Conservation (phyloP, 1,284 basidiomycete genomes). For the Cutaneotrichosporon cutaneum region DNA sequence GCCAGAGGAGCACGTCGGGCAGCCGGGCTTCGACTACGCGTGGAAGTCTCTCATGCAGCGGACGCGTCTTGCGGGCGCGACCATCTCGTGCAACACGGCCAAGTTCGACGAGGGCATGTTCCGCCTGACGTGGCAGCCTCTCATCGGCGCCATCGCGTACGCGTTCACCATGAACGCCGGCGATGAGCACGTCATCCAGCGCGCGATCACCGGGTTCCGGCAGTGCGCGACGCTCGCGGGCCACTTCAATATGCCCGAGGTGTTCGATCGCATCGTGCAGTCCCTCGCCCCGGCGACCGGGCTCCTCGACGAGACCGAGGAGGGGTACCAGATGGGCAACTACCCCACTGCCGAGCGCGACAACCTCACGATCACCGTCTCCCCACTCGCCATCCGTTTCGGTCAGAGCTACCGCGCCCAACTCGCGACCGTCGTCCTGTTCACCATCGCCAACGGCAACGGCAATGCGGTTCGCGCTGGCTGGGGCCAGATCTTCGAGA, state of each 20-base stretch:
- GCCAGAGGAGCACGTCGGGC: constrained; percentile 96
- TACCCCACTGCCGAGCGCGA: constrained; percentile 93
- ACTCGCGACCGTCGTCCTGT: constrained; percentile 92
- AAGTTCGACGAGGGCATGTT: constrained; percentile 92
- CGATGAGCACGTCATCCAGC: constrained; percentile 94
- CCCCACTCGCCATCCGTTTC: constrained; percentile 86
- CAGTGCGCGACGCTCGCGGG: constrained; percentile 94
- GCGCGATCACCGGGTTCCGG: constrained; percentile 89
- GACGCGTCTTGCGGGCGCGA: constrained; percentile 71
- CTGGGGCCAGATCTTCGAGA: constrained; percentile 95
- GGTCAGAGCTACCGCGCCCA: constrained; percentile 95
- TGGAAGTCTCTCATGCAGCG: constrained; percentile 94
- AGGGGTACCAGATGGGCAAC: constrained; percentile 68
- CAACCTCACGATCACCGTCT: constrained; percentile 82
- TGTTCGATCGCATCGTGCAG: constrained; percentile 93
- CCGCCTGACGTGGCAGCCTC: constrained; percentile 81
- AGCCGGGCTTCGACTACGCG: constrained; percentile 96
- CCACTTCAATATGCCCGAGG: constrained; percentile 83
- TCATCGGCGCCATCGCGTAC: constrained; percentile 85
- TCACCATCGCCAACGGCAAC: constrained; percentile 97
- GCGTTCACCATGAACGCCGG: constrained; percentile 88
- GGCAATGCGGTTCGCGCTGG: constrained; percentile 91
- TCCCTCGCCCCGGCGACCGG: constrained; percentile 86
- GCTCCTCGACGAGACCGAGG: constrained; percentile 70
- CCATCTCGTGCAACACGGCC: constrained; percentile 74